Evolutionary conservation across 805 yeast genomes (phyloP), one percentile per base, ranked within the genome.

Genomic region (Lipomyces mesembrius): DNA sequence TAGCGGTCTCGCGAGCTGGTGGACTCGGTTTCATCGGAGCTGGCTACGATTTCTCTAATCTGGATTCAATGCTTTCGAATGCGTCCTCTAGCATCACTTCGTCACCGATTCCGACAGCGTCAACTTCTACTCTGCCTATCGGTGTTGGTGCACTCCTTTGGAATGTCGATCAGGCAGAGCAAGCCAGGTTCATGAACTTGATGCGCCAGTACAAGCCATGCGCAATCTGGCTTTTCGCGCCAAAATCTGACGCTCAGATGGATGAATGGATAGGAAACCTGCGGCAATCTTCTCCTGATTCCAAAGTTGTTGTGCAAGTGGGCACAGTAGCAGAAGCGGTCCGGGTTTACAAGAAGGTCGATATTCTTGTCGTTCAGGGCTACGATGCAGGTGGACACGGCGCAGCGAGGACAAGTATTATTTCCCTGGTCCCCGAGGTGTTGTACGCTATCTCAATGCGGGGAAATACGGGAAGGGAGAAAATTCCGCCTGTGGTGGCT

Each of bases 331-430:
- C 54, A 20, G 67, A 66, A 34, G 68, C 68, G 4, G 37, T 66
- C 25, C 27, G 20, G 25, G 46, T 64, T 2, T 72, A 74, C 0
- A 64, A 74, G 0, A 81, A 81, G 0, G 80, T 82, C 6, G 86
- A 85, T 73, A 88, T 84, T 1, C 74, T 86, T 3, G 77, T 83
- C 7, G 78, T 81, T 32, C 90, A 87, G 74, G 89, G 89, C 0
- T 79, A 78, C 74, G 89, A 86, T 70, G 90, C 90, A 2, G 90
- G 90, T 29, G 90, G 90, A 0, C 90, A 87, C 72, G 76, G 90
- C 20, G 89, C 89, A 2, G 82, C 79, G 68, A 84, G 81, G 66
- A 76, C 76, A 37, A 66, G 61, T 2, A 57, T 67, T 77, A 78
- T 63, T 68, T 67, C 25, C 76, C 62, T 65, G 6, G 68, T 76